phyloP scores from a whole-genome alignment of 129 eudicot species.

The Flaveria brownii region DNA sequence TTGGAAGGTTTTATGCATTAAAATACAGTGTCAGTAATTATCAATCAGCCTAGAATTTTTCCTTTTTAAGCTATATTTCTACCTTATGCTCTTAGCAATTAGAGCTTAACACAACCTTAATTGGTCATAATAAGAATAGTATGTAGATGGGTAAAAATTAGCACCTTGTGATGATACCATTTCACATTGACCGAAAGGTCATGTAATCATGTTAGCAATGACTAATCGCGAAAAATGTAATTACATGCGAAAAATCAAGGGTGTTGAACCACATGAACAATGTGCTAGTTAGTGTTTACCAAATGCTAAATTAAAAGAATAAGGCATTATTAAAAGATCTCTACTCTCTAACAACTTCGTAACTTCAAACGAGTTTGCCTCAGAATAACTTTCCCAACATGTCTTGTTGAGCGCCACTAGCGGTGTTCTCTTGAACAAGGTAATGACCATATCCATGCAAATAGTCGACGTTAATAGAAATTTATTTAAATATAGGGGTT shows the following conservation, averaged over 20 bases:
- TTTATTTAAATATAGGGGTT: background rate
- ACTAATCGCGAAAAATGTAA: background rate
- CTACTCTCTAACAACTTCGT: too few species aligned
- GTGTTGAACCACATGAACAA: slow-evolving; percentile 3
- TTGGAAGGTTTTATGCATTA: too few species aligned
- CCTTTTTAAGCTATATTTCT: too few species aligned
- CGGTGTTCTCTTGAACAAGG: slow-evolving; percentile 37
- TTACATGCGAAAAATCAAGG: background rate
- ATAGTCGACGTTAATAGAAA: background rate
- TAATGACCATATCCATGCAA: slow-evolving; percentile 60
- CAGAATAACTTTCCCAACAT: background rate
- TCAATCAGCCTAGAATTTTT: too few species aligned
- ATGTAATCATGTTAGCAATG: background rate
- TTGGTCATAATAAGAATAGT: background rate
- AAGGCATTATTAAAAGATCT: slow-evolving; percentile 50
- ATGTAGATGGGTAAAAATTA: background rate
- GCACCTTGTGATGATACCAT: background rate
- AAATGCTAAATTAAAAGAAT: slow-evolving; percentile 38
- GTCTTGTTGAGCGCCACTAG: slow-evolving; percentile 54
- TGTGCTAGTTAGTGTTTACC: slow-evolving; percentile 16
- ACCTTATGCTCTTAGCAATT: background rate
- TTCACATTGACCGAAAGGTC: too few species aligned
- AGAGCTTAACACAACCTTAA: background rate
- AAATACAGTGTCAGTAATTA: too few species aligned
- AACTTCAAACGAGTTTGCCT: too few species aligned